Conservation (phyloP, 2,329 filamentous ascomycete genomes). For the Drechslerella stenobrocha region DNA sequence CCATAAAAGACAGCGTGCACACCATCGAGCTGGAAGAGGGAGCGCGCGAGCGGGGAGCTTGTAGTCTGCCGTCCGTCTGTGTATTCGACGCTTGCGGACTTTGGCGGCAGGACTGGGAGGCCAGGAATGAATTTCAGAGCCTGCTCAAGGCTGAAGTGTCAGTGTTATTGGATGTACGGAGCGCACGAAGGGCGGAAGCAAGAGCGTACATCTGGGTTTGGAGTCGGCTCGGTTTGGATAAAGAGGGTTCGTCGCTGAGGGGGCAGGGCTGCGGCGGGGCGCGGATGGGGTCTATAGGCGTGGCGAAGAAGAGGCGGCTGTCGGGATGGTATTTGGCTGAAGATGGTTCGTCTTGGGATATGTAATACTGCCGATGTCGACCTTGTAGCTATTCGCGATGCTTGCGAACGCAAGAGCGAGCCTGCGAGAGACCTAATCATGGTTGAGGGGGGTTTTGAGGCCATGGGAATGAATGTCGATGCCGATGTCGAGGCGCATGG, state of each 20-base stretch:
- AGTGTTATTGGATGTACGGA: not conserved
- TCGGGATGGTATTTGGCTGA: constrained; percentile 7
- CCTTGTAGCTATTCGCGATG: constrained; percentile 24
- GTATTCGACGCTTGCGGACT: constrained; percentile 85
- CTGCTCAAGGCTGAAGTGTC: constrained; percentile 54
- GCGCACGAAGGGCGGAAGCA: not conserved
- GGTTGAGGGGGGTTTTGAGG: constrained; percentile 11
- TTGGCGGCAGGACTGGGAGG: constrained; percentile 76
- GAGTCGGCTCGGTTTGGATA: constrained; percentile 94
- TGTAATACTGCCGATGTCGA: constrained; percentile 15
- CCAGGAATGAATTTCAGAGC: constrained; percentile 95
- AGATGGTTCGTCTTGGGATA: constrained; percentile 15
- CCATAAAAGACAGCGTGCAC: constrained; percentile 96
- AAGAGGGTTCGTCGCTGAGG: constrained; percentile 65
- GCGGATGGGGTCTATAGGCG: not conserved
- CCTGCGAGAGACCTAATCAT: constrained; percentile 19
- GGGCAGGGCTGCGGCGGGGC: not conserved
- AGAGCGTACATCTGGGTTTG: constrained; percentile 74
- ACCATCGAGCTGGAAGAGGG: constrained; percentile 89
- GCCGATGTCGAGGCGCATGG: not conserved
- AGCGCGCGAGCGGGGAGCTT: constrained; percentile 85
- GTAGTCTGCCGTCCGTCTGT: constrained; percentile 84
- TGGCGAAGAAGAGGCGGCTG: constrained; percentile 3
- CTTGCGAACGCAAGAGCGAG: constrained; percentile 25
- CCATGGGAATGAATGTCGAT: constrained; percentile 6